Base-by-base conservation (phyloP, 352 stramenopile species). In the Phytophthora chlamydospora region DNA sequence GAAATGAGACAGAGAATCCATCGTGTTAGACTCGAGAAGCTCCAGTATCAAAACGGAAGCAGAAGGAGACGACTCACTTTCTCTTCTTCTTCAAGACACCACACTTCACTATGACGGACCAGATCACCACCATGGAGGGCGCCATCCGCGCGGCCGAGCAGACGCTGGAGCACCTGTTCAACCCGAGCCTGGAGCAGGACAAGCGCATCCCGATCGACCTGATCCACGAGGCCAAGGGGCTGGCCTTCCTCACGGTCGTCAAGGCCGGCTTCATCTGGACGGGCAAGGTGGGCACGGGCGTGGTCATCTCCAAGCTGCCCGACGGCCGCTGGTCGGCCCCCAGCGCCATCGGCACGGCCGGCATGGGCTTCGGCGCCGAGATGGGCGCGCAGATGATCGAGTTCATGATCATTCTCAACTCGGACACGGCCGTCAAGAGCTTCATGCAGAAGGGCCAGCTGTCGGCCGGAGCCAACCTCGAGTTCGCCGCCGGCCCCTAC, bases 251-350 rank as follows among this genome's bases (percentile, higher is more conserved):
- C 47, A 98, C 92, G 31, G 88, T 97, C 12, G 67, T 97, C 61
- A 97, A 98, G 76, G 91, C 73, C 19, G 89, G 84, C 35, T 95
- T 96, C 68, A 85, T 95, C 55, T 90, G 78, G 79, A 96, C 87
- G 8, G 89, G 78, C 54, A 91, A 90, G 59, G 69, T 95, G 27
- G 87, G 87, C 66, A 92, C 85, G 47, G 97, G 97, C 39, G 84
- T 99, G 44, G 90, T 99, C 13, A 85, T 99, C 64, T 85, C 95
- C 13, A 94, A 97, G 59, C 82, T 98, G 9, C 84, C 85, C 3
- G 93, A 98, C 71, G 95, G 96, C 11, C 92, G 89, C 42, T 99
- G 97, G 96, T 98, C 90, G 40, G 94, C 96, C 13, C 97, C 97
- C 13, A 98, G 88, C 19, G 95, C 96, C 6, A 98, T 99, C 63